Conservation (phyloP, 225 moss, liverwort and hornwort genomes). For the Lunularia cruciata region DNA sequence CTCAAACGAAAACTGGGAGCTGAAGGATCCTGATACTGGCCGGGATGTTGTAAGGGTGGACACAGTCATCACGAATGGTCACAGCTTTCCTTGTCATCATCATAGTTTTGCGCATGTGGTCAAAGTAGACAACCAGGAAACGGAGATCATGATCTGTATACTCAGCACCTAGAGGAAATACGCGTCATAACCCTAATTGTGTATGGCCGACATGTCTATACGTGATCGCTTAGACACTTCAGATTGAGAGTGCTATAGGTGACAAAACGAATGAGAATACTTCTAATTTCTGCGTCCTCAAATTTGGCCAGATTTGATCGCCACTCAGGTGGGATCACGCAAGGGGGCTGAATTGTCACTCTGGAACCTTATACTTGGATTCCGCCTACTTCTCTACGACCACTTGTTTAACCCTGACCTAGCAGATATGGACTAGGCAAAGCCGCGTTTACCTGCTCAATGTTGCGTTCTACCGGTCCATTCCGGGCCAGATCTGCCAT, state of each 20-base stretch:
- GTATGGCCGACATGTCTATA: background rate
- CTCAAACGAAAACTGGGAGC: background rate
- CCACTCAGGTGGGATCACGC: background rate
- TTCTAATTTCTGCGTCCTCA: background rate
- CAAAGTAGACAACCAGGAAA: background rate
- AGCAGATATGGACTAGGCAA: background rate
- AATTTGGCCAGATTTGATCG: background rate
- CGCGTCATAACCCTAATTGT: slow-evolving; percentile 29
- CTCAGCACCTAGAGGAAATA: background rate
- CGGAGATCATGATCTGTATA: background rate
- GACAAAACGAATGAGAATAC: background rate
- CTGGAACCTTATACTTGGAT: background rate
- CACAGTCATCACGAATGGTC: background rate
- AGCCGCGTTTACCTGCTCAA: slow-evolving; percentile 43
- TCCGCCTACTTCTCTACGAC: background rate
- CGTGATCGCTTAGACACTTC: slow-evolving; percentile 6
- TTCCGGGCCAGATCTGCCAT: slow-evolving; percentile 58
- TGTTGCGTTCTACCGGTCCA: slow-evolving; percentile 54
- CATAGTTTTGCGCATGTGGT: background rate
- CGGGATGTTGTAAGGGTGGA: background rate
- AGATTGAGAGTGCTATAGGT: background rate
- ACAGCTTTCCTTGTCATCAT: background rate
- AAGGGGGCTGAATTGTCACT: background rate
- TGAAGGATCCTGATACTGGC: background rate
- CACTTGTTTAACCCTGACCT: background rate